Percentiles rank a stretch among this genome's conserved stretches.
Evolutionary conservation across 2,329 filamentous ascomycete genomes (phyloP).

Genomic region (Ophiocordyceps unilateralis): DNA sequence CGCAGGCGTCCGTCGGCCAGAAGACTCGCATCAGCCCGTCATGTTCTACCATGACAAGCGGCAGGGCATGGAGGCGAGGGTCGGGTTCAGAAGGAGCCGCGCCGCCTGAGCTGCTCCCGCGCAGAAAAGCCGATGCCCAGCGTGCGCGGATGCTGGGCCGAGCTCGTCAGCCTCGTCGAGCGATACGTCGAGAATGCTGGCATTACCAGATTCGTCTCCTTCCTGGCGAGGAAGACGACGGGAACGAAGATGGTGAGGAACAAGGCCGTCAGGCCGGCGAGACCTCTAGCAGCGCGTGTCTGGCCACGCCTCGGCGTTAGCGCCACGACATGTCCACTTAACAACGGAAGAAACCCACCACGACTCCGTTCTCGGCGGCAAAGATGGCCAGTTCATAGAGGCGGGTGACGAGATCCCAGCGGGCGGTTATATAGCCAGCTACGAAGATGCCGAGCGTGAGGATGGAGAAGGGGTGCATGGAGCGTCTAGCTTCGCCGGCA

Average conservation of each 20-base stretch:
- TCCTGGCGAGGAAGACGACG: constrained; percentile 62
- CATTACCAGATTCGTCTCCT: constrained; percentile 60
- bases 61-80: constrained; percentile 9
- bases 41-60: constrained; percentile 47
- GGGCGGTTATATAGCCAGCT: constrained; percentile 96
- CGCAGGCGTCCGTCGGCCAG: constrained; percentile 78
- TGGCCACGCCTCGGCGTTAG: constrained; percentile 17
- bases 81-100: constrained; percentile 68
- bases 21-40: constrained; percentile 96
- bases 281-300: constrained; percentile 75
- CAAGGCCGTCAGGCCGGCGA: constrained; percentile 62
- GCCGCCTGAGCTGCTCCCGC: constrained; percentile 80
- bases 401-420: constrained; percentile 94
- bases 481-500: constrained; percentile 21
- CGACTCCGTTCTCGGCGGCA: constrained; percentile 96
- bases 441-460: constrained; percentile 96
- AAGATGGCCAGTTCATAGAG: constrained; percentile 95
- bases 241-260: constrained; percentile 77
- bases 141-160: constrained; percentile 59
- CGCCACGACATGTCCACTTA: background rate
- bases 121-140: constrained; percentile 73
- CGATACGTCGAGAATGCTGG: background rate
- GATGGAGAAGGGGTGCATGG: constrained; percentile 96
- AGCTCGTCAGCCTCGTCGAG: background rate
- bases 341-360: constrained; percentile 39